Evolutionary conservation across 768 basidiomycete genomes (phyloP), one percentile per base, ranked within the genome.

Genomic region (Bullera alba): DNA sequence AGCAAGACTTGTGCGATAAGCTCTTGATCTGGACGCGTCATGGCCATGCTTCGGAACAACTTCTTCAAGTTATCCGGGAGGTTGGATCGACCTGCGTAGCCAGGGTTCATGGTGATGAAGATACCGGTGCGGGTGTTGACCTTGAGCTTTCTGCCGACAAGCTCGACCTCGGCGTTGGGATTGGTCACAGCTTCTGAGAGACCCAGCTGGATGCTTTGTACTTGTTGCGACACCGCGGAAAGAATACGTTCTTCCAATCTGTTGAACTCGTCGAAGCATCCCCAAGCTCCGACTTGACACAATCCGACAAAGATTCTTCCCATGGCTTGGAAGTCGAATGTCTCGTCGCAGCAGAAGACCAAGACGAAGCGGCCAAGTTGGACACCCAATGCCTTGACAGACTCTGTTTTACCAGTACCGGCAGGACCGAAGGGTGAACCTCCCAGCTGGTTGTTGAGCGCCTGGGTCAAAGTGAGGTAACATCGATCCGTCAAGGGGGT

Each of bases 301-400:
- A 99, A 80, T 45, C 95, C 95, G 62, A 97, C 84, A 70, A 99
- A 99, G 61, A 99, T 97, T 56, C 95, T 87, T 56, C 95, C 95
- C 95, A 99, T 97, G 1, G 95, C 95, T 71, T 97, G 92, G 78
- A 97, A 97, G 73, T 99, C 95, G 73, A 99, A 97, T 0, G 88
- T 95, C 72, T 99, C 95, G 73, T 99, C 95, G 67, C 95, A 99
- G 70, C 95, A 97, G 76, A 99, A 99, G n/a, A 99, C 95, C 42
- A 99, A 79, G n/a, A 99, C 95, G 65, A 99, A 99, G 30, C 95
- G 84, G 34, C 95, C 95, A 4, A 99, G 82, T 63, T 95, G 92
- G 2, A 96, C 89, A 43, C 95, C 95, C 19, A 99, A 82, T 2
- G 95, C 92, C 74, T 99, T 99, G 69, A 99, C 95, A 1, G 95